phyloP scores from a whole-genome alignment of 2,329 filamentous ascomycete genomes.

The Aspergillus hiratsukae region DNA sequence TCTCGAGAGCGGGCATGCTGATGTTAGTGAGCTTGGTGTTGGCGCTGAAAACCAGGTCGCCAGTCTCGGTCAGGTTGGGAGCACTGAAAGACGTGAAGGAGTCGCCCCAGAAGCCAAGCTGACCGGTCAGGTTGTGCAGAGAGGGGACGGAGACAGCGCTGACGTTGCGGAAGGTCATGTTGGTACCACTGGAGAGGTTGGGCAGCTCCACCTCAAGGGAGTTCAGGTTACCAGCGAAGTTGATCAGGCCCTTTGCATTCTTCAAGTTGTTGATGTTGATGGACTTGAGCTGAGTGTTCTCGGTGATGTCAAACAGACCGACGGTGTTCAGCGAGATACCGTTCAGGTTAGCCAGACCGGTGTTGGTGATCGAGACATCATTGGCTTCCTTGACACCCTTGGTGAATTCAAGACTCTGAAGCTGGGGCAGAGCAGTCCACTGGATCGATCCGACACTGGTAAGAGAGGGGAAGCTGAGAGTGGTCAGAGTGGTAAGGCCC shows the following conservation, averaged over 20 bases:
- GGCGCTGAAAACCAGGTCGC: slow-evolving; percentile 54
- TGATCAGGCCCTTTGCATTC: slow-evolving; percentile 67
- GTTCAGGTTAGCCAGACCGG: slow-evolving; percentile 69
- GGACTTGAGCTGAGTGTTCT: slow-evolving; percentile 75
- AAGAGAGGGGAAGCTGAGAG: slow-evolving; percentile 63
- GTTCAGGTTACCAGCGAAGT: slow-evolving; percentile 74
- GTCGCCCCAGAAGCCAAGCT: slow-evolving; percentile 81
- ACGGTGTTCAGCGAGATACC: slow-evolving; percentile 77
- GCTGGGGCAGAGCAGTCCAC: slow-evolving; percentile 66
- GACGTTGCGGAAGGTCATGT: slow-evolving; percentile 79
- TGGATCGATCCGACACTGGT: slow-evolving; percentile 61
- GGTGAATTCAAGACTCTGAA: slow-evolving; percentile 58
- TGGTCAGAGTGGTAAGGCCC: slow-evolving; percentile 64
- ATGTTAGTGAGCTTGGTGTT: slow-evolving; percentile 65
- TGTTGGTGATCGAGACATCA: slow-evolving; percentile 76
- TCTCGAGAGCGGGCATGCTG: slow-evolving; percentile 64
- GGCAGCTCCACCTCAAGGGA: slow-evolving; percentile 69
- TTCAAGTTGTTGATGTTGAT: slow-evolving; percentile 70
- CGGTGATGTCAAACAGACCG: slow-evolving; percentile 73
- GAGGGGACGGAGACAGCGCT: slow-evolving; percentile 68
- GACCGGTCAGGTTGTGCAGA: slow-evolving; percentile 68
- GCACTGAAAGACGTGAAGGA: slow-evolving; percentile 41
- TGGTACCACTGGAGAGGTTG: slow-evolving; percentile 71
- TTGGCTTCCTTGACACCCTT: slow-evolving; percentile 63
- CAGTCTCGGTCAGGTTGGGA: slow-evolving; percentile 45